Percentiles rank a stretch among this genome's conserved stretches.
Conservation (phyloP, 352 stramenopile genomes). For the Elongisporangium anandrum region DNA sequence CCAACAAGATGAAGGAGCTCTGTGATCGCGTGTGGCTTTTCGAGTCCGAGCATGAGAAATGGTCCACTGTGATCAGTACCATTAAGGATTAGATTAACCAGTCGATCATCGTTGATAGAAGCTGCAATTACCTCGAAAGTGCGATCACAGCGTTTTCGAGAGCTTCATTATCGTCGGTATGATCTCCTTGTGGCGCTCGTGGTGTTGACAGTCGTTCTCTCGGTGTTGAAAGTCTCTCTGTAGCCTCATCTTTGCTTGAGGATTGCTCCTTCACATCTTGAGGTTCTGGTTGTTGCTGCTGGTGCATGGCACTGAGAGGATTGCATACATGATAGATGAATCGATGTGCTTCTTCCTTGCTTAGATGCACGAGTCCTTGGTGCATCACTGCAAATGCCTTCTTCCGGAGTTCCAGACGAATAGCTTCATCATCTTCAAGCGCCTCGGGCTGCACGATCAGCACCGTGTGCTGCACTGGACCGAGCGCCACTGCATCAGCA, state of each 20-base stretch:
- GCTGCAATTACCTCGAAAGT: constrained; percentile 3
- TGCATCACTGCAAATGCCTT: constrained; percentile 40
- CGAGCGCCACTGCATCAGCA: constrained; percentile 5
- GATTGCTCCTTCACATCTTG: background rate
- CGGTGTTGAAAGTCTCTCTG: background rate
- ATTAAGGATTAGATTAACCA: background rate
- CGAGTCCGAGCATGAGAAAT: constrained; percentile 35
- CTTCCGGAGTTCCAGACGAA: constrained; percentile 40
- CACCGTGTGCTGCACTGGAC: constrained; percentile 29
- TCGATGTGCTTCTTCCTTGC: constrained; percentile 21
- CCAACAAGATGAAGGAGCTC: constrained; percentile 57
- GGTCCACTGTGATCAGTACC: constrained; percentile 18
- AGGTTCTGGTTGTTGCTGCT: constrained; percentile 1
- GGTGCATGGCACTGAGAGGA: constrained; percentile 16
- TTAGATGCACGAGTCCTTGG: constrained; percentile 40
- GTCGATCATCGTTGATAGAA: background rate
- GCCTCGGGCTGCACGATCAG: constrained; percentile 55
- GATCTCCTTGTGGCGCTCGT: background rate
- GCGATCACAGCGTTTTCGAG: constrained; percentile 22
- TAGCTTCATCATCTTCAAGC: constrained; percentile 44
- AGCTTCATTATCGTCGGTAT: constrained; percentile 10
- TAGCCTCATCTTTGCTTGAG: background rate
- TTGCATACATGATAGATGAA: constrained; percentile 42
- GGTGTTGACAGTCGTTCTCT: background rate
- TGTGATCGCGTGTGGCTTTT: constrained; percentile 39